Conservation (phyloP, 768 basidiomycete species). For the Leccinum ochraceum region DNA sequence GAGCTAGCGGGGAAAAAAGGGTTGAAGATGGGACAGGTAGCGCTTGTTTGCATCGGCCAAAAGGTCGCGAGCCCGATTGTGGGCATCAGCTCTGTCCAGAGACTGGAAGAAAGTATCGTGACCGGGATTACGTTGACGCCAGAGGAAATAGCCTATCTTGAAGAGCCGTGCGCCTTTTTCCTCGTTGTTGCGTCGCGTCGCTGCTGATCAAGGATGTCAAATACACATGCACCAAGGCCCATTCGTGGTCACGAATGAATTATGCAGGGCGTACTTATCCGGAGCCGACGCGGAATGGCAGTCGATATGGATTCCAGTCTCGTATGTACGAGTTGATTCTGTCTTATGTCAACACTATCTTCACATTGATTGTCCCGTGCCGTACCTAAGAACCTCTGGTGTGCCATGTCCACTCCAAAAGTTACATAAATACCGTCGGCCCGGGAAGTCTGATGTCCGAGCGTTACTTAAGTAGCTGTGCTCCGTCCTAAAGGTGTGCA, state of each 20-base stretch:
- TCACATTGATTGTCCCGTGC: no score
- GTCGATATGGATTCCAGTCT: no score
- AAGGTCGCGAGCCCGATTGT: conserved; percentile 49
- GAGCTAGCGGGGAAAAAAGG: conserved; percentile 41
- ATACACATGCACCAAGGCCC: conserved; percentile 21
- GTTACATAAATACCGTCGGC: no score
- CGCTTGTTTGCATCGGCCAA: conserved; percentile 41
- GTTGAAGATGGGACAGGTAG: conserved; percentile 46
- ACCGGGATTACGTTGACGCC: conserved; percentile 24
- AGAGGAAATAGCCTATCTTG: conserved; percentile 35
- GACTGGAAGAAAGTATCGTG: conserved; percentile 33
- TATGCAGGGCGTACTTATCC: not conserved
- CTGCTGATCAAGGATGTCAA: not conserved
- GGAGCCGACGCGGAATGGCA: no score
- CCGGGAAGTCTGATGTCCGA: no score
- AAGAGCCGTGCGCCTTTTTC: conserved; percentile 27
- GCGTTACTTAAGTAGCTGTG: no score
- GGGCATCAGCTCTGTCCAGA: conserved; percentile 36
- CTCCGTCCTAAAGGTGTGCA: not conserved
- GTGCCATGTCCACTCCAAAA: no score
- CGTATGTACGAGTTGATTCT: no score
- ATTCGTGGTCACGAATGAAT: conserved; percentile 20
- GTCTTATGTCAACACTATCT: no score
- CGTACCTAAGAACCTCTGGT: no score
- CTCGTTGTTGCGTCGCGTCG: not conserved